Conservation (phyloP, 495 filamentous ascomycete genomes). For the Aspergillus olivimuriae region DNA sequence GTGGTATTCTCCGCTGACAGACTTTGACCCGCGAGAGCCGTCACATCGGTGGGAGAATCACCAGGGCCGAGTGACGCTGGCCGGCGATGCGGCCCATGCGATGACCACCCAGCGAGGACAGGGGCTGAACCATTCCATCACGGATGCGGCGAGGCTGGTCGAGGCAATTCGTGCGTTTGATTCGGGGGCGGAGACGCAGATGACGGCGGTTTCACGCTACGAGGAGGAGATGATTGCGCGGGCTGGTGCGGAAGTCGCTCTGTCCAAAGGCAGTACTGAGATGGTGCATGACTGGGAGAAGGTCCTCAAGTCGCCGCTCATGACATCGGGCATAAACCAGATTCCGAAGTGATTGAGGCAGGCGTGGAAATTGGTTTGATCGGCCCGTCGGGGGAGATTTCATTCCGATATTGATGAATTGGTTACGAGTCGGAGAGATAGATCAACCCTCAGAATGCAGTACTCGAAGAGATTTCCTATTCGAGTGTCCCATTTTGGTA, state of each 20-base stretch:
- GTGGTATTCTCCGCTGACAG: slow-evolving; percentile 22
- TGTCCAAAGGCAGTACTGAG: slow-evolving; percentile 30
- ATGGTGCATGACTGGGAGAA: slow-evolving; percentile 42
- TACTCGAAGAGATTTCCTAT: too few species aligned
- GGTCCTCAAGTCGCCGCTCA: slow-evolving; percentile 19
- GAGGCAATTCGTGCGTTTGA: slow-evolving; percentile 22
- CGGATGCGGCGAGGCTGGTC: slow-evolving; percentile 37
- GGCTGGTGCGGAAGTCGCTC: slow-evolving; percentile 38
- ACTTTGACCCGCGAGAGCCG: slow-evolving; percentile 13
- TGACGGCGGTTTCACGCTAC: slow-evolving; percentile 28
- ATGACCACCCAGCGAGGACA: slow-evolving; percentile 46
- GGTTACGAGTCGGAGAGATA: too few species aligned
- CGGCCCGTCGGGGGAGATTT: too few species aligned
- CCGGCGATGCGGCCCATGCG: slow-evolving; percentile 46
- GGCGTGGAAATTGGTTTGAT: too few species aligned
- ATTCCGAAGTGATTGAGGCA: too few species aligned
- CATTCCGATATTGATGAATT: too few species aligned
- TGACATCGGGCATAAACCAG: slow-evolving; percentile 5
- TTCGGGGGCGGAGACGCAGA: slow-evolving; percentile 4
- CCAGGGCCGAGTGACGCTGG: slow-evolving; percentile 37
- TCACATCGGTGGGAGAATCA: slow-evolving; percentile 28
- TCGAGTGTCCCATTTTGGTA: too few species aligned
- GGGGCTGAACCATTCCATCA: slow-evolving; percentile 43
- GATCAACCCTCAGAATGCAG: too few species aligned
- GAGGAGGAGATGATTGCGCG: slow-evolving; percentile 45